Conservation (phyloP, 306 rosid species). For the Ochetophila trinervis region DNA sequence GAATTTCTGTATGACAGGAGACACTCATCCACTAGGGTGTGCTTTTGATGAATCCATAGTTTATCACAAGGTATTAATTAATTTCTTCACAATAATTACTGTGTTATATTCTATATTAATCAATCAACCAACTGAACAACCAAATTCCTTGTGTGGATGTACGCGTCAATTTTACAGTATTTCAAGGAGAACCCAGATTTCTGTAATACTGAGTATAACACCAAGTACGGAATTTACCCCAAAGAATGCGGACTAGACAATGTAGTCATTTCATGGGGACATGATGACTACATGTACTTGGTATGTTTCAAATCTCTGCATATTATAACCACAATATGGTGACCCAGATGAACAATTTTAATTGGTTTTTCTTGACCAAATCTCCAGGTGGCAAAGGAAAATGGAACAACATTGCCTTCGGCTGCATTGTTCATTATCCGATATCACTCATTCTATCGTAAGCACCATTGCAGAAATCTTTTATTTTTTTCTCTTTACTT, state of each 20-base stretch:
- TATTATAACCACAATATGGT: background rate
- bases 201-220: slow-evolving; percentile 30
- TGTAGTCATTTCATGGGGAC: slow-evolving; percentile 64
- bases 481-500: background rate
- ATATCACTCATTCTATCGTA: slow-evolving; percentile 67
- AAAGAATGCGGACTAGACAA: slow-evolving; percentile 58
- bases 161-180: slow-evolving; percentile 30
- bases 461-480: background rate
- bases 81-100: background rate
- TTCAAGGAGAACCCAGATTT: slow-evolving; percentile 54
- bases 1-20: slow-evolving; percentile 39
- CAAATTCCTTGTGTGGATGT: background rate
- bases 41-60: slow-evolving; percentile 63
- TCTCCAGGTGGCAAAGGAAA: slow-evolving; percentile 67
- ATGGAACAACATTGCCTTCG: slow-evolving; percentile 43
- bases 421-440: slow-evolving; percentile 62
- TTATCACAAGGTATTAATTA: slow-evolving; percentile 50
- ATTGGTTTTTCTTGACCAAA: background rate
- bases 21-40: slow-evolving; percentile 70
- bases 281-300: slow-evolving; percentile 71
- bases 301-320: slow-evolving; percentile 17
- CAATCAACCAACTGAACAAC: background rate
- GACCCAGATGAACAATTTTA: background rate
- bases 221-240: slow-evolving; percentile 45
- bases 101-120: background rate